phyloP scores from a whole-genome alignment of 768 basidiomycete genomes.

The Podaxis sp. region DNA sequence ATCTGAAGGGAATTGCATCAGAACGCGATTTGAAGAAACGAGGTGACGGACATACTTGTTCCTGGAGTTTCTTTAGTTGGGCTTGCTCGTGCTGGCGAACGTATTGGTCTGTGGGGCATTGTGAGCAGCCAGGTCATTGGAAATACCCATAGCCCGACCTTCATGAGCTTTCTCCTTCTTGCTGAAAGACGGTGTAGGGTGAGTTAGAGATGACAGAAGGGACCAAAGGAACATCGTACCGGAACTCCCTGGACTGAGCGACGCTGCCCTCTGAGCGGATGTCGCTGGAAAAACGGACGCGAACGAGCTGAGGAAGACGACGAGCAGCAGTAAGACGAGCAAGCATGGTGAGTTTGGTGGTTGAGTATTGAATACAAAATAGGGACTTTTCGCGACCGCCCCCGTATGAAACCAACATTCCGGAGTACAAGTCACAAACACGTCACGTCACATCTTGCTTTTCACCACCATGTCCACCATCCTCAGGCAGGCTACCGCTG shows the following conservation, averaged over 20 bases:
- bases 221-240: constrained; percentile 33
- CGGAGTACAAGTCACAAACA: constrained; percentile 24
- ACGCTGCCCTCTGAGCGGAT: constrained; percentile 52
- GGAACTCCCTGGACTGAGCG: constrained; percentile 62
- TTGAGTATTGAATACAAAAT: constrained; percentile 16
- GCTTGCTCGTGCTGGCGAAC: constrained; percentile 55
- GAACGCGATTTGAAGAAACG: neutral
- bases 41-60: constrained; percentile 38
- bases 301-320: constrained; percentile 36
- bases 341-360: constrained; percentile 35
- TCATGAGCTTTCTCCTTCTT: constrained; percentile 76
- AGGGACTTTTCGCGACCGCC: neutral
- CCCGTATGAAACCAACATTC: neutral
- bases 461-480: constrained; percentile 64
- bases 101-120: constrained; percentile 54
- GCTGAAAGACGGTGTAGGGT: constrained; percentile 32
- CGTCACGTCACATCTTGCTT: constrained; percentile 40
- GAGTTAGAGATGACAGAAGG: constrained; percentile 19
- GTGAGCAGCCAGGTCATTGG: neutral
- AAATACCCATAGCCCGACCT: constrained; percentile 15
- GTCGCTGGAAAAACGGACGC: constrained; percentile 36
- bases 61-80: constrained; percentile 57
- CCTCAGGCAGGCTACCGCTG: constrained; percentile 55
- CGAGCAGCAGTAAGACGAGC: constrained; percentile 37
- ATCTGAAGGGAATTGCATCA: constrained; percentile 24